Conservation (phyloP, 177 flowering plant species). For the Vitis hybrid region DNA sequence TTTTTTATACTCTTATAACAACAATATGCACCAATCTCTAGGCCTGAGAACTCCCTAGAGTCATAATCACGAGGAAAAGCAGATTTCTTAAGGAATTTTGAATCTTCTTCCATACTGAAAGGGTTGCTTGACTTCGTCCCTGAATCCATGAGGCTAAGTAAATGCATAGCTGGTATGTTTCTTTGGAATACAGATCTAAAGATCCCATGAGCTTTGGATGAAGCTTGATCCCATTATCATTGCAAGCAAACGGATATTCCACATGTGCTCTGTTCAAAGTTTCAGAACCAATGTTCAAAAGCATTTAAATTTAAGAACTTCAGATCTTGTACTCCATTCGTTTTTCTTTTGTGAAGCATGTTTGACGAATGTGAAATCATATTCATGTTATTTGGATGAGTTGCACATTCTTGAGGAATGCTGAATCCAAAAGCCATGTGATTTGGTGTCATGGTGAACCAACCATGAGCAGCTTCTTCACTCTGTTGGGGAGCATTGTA, state of each 20-base stretch:
- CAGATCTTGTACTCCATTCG: conserved; percentile 18
- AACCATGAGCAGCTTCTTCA: conserved; percentile 26
- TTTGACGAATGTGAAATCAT: conserved; percentile 19
- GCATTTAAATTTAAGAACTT: conserved; percentile 13
- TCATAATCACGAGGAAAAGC: conserved; percentile 25
- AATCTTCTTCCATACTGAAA: conserved; percentile 18
- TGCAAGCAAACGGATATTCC: conserved; percentile 20
- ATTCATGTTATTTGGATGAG: conserved; percentile 18
- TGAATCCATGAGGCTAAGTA: conserved; percentile 73
- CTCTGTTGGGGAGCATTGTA: conserved; percentile 21
- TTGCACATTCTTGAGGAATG: conserved; percentile 19
- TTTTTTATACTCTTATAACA: too few species aligned
- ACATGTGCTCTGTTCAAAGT: conserved; percentile 8
- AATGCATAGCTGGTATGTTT: conserved; percentile 70
- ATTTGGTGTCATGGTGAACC: conserved; percentile 30
- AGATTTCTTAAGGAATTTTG: conserved; percentile 25
- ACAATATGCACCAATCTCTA: conserved; percentile 15
- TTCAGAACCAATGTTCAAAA: neutral
- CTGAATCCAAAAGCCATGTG: conserved; percentile 16
- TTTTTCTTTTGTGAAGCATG: conserved; percentile 25
- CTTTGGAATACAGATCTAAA: conserved; percentile 48
- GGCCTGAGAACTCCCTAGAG: conserved; percentile 25
- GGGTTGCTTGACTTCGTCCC: conserved; percentile 29
- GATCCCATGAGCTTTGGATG: conserved; percentile 12
- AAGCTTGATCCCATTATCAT: conserved; percentile 22